Conservation (phyloP, 805 yeast species). For the Cyberlindnera misumaiensis region DNA sequence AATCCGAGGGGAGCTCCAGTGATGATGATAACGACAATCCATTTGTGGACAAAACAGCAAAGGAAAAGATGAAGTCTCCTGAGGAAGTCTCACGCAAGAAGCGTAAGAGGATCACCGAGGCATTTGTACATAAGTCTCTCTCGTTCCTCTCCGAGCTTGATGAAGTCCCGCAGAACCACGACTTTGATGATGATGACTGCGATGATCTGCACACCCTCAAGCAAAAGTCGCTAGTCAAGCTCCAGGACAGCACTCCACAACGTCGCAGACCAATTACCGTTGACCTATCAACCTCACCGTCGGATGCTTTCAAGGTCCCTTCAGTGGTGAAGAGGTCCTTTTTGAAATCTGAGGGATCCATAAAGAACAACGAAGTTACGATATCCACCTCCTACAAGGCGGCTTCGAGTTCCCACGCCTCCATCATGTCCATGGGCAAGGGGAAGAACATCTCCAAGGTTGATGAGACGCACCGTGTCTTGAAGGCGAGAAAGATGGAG, state of each 20-base stretch:
- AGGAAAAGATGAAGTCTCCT: conserved; percentile 9
- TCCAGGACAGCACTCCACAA: conserved; percentile 25
- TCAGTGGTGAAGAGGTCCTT: conserved; percentile 41
- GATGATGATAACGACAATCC: conserved; percentile 23
- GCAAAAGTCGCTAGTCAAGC: conserved; percentile 30
- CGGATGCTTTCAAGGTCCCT: conserved; percentile 26
- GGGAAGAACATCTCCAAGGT: conserved; percentile 10
- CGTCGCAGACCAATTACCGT: conserved; percentile 17
- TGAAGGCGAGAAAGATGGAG: conserved; percentile 20
- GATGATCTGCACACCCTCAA: conserved; percentile 44
- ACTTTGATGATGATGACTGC: conserved; percentile 29
- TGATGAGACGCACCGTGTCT: conserved; percentile 15
- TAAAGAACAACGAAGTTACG: conserved; percentile 42
- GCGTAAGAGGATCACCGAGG: conserved; percentile 39
- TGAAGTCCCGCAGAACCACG: conserved; percentile 11
- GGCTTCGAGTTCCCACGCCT: conserved; percentile 49
- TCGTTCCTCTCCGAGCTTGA: conserved; percentile 40
- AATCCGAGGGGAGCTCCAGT: conserved; percentile 20
- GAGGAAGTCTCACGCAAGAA: conserved; percentile 16
- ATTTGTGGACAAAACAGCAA: conserved; percentile 20
- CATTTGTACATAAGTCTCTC: conserved; percentile 48
- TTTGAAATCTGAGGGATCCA: conserved; percentile 29
- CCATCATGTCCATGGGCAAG: conserved; percentile 48
- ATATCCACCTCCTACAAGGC: conserved; percentile 46
- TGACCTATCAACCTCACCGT: conserved; percentile 16